These are phyloP conservation scores for Fusarium goolgardi DNA, from an alignment of 2,329 filamentous ascomycete species.

Conservation along the genomic window DNA sequence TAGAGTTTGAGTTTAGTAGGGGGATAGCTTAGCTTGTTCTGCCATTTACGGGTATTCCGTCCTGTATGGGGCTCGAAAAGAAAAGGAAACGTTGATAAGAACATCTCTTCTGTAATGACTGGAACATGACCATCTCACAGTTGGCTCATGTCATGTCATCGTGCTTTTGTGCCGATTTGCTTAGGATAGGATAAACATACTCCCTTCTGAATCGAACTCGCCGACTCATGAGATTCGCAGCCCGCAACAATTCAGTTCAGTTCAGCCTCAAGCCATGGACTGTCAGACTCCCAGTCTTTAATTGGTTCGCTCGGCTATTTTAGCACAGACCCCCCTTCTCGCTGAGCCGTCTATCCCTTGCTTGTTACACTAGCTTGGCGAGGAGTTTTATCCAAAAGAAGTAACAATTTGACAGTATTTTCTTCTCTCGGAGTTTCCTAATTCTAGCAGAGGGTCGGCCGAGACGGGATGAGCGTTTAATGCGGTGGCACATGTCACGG, in stretches of 20 bases:
- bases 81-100: neutral
- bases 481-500: neutral
- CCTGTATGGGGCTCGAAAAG: neutral
- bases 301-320: conserved; percentile 39
- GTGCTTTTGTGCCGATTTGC: neutral
- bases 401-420: neutral
- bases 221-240: neutral
- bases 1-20: conserved; percentile 4
- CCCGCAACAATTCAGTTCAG: neutral
- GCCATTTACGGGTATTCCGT: neutral
- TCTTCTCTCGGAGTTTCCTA: neutral
- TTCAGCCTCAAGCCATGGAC: neutral
- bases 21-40: neutral
- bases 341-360: neutral
- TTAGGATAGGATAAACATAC: neutral
- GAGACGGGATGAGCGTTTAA: neutral
- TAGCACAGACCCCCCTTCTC: conserved; percentile 1
- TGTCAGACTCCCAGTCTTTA: neutral
- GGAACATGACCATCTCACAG: neutral
- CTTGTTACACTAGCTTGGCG: neutral
- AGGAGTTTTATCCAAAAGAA: neutral
- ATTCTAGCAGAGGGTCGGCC: neutral
- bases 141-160: neutral
- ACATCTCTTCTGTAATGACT: neutral
- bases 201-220: neutral